Conservation (phyloP, 2,329 filamentous ascomycete species). For the Talaromyces sp. region DNA sequence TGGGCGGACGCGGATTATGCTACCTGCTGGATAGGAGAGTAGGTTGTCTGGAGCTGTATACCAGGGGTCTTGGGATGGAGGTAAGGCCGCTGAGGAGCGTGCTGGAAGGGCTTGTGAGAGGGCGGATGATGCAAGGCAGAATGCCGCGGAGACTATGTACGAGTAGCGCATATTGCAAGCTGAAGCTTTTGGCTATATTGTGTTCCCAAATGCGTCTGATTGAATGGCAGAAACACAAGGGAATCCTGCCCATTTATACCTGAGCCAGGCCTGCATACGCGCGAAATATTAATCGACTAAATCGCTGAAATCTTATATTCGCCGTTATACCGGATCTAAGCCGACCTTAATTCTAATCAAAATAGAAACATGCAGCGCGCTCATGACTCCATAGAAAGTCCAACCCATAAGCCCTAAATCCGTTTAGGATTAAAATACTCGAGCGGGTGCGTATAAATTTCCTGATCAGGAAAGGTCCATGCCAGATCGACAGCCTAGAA, state of each 20-base stretch:
- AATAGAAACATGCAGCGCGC: neutral
- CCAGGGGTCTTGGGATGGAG: conserved; percentile 14
- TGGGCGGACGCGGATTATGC: conserved; percentile 7
- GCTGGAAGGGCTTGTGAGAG: neutral
- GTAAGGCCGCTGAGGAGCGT: neutral
- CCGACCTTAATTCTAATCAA: neutral
- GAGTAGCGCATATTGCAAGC: neutral
- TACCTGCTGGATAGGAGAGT: conserved; percentile 3
- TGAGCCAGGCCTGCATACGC: neutral
- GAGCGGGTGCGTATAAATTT: neutral
- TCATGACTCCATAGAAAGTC: neutral
- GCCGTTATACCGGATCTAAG: neutral
- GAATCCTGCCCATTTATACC: neutral
- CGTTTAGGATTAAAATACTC: neutral
- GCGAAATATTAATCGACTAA: neutral
- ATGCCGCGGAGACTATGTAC: neutral
- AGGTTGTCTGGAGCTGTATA: conserved; percentile 12
- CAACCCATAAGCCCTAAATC: neutral
- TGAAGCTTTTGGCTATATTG: neutral
- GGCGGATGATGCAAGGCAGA: neutral
- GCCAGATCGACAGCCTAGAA: neutral
- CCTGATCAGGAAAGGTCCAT: neutral
- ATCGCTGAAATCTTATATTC: neutral
- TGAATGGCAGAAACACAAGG: neutral
- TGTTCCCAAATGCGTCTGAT: no score